Evolutionary conservation across 495 filamentous ascomycete species (phyloP), one percentile per base, ranked within the genome.

Genomic region (Daldinia concentrica): DNA sequence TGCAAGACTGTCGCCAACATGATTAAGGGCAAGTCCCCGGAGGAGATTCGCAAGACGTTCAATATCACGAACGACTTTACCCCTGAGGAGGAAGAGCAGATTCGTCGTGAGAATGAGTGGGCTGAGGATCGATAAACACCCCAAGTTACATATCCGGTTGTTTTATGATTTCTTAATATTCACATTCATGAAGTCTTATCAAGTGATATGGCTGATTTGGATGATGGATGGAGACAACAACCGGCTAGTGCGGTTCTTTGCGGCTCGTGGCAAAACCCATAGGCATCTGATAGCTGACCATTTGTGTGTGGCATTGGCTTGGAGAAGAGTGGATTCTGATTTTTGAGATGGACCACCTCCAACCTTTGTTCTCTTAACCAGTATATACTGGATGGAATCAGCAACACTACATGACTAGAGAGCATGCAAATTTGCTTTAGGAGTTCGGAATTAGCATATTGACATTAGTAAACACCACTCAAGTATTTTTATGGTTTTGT

Each of bases 1-100:
- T 93, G 91, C 84, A 93, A 93, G 86, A 93, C 91, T 0, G 91
- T 93, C 26, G 91, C 91, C 52, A 93, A 93, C 77, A 93, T 93
- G 91, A 93, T 93, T 83, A 93, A 93, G 88, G 91, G 91, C 77
- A 93, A 93, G 82, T 89, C 88, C 0, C 91, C 91, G 0, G 91
- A 93, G 73, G 91, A 93, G 83, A 93, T 93, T 72, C 86, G 91
- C 4, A 93, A 92, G 83, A 93, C 91, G 3, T 93, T 93, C 83
- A 93, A 93, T 77, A 93, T 93, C 73, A 90, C 90, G 71, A 93
- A 93, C 76, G 91, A 93, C 78, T 93, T 93, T 81, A 93, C 91
- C 0, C 88, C 91, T 1, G 91, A 93, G 78, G 91, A 93, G 79
- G 91, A 93, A 80, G 91, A 93, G 76, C 91, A 93, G 80, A 93